Conservation (phyloP, 495 filamentous ascomycete genomes). For the Tuber aestivum region DNA sequence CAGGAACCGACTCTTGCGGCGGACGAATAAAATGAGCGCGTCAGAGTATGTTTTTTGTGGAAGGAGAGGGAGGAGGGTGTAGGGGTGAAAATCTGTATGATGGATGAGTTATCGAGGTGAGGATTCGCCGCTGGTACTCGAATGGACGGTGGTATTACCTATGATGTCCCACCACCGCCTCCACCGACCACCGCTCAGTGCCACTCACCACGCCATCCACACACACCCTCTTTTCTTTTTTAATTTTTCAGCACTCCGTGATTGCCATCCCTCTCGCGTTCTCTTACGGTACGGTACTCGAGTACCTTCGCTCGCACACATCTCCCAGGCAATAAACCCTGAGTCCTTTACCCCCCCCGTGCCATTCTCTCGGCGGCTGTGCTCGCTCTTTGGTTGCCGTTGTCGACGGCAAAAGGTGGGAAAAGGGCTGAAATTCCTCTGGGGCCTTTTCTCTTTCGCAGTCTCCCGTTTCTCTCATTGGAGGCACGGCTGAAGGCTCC, state of each 20-base stretch:
- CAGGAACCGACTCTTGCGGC: constrained; percentile 29
- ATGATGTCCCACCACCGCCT: constrained; percentile 14
- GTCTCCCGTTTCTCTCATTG: background rate
- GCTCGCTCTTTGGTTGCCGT: constrained; percentile 17
- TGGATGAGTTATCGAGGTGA: background rate
- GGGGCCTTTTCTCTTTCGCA: background rate
- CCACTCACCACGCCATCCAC: background rate
- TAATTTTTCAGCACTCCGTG: background rate
- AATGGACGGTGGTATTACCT: too few species aligned
- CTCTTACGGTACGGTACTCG: too few species aligned
- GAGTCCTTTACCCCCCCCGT: constrained; percentile 22
- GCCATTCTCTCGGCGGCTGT: constrained; percentile 38
- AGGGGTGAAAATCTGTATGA: constrained; percentile 13
- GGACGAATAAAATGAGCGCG: constrained; percentile 31
- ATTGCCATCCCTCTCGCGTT: background rate
- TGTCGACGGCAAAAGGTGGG: background rate
- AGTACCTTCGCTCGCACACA: background rate
- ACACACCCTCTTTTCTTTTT: background rate
- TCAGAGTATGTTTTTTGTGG: constrained; percentile 27
- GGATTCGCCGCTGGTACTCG: background rate
- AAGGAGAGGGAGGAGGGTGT: constrained; percentile 31
- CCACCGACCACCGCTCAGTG: background rate
- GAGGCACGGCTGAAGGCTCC: background rate
- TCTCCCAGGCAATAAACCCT: background rate
- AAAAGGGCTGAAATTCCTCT: background rate